Evolutionary conservation across 2,329 filamentous ascomycete species (phyloP), one percentile per base, ranked within the genome.

Genomic region (Westerdykella sp.): DNA sequence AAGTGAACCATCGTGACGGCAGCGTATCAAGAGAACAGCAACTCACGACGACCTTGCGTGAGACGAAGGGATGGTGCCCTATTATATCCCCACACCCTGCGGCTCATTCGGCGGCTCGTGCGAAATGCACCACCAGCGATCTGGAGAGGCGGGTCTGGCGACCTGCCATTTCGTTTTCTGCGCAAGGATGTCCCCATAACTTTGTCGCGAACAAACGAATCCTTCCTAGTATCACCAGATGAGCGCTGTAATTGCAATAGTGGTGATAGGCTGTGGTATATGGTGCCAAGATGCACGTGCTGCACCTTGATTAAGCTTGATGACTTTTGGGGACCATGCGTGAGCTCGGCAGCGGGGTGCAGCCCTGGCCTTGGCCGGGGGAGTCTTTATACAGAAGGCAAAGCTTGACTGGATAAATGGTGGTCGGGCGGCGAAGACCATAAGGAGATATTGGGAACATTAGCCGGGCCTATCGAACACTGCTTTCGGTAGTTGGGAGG

Each of bases 1-100:
- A 62, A 38, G 13, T 58, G 54, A 46, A 63, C 60, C 59, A 63
- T 62, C 21, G 37, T 53, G 51, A 53, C 40, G 15, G 32, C 34
- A 43, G 40, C 40, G 38, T 23, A 40, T 22, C n/a, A 16, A 40
- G 12, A 6, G 28, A 32, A 28, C n/a, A 23, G 15, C 22, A 11
- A 40, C 38, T 25, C 38, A 40, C 38, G 28, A 14, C 13, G 5
- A 23, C 13, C 18, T 9, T 15, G 32, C n/a, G 32, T 9, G 38
- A 40, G 7, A 2, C 28, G 22, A 31, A 31, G 28, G 22, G 25
- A 30, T 11, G 32, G 32, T 41, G 14, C 11, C 46, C 51, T 54
- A 53, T 57, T 59, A 61, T 63, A 60, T 45, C 25, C 11, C 35
- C 28, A n/a, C 23, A 42, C 32, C 11, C 32, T 15, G 37, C 22